Evolutionary conservation across 441 rosid species (phyloP).

Genomic region (Bruguiera hainesii): DNA sequence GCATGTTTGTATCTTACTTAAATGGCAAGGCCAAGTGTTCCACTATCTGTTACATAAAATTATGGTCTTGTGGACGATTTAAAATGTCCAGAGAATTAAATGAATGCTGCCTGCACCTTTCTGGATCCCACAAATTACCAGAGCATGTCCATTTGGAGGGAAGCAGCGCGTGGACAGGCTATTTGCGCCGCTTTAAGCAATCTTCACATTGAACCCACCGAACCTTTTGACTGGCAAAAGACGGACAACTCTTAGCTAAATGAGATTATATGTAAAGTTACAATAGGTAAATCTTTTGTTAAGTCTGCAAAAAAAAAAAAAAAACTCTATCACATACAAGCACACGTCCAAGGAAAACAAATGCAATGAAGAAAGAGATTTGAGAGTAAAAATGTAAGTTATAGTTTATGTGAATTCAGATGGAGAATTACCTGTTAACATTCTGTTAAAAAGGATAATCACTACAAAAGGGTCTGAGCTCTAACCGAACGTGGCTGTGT

Average conservation of each 20-base stretch:
- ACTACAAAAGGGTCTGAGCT: too few species aligned
- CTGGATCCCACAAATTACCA: constrained; percentile 60
- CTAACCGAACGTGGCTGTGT: too few species aligned
- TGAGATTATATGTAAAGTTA: too few species aligned
- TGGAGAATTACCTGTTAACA: too few species aligned
- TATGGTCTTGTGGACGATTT: too few species aligned
- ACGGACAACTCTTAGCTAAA: background rate
- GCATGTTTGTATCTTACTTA: background rate
- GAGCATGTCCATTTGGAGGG: constrained; percentile 72
- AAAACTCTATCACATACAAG: background rate
- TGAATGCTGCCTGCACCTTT: constrained; percentile 40
- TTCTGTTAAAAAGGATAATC: too few species aligned
- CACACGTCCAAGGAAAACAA: background rate
- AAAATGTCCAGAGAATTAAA: background rate
- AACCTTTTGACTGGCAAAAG: constrained; percentile 46
- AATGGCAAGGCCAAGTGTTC: too few species aligned
- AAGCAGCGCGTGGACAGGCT: constrained; percentile 61
- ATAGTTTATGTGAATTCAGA: too few species aligned
- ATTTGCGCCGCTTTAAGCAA: constrained; percentile 71
- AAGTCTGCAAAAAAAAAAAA: background rate
- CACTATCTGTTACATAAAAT: too few species aligned
- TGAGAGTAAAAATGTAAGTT: too few species aligned
- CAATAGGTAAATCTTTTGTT: background rate
- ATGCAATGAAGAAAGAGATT: too few species aligned
- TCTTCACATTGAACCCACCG: constrained; percentile 84